Conservation (phyloP, 169 alveolate genomes). For the Cryptosporidium xiaoi region DNA sequence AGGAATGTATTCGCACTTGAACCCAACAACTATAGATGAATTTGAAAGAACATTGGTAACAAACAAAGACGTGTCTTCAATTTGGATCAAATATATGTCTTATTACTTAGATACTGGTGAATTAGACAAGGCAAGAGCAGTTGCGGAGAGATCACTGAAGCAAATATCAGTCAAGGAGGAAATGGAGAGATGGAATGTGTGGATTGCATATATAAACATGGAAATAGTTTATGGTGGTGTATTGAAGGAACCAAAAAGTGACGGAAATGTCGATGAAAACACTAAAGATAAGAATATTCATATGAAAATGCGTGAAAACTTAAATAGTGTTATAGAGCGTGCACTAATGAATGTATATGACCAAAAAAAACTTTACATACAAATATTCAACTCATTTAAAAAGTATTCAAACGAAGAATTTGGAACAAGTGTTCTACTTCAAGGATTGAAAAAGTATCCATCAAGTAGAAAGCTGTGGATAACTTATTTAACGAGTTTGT, state of each 20-base stretch:
- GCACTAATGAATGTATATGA: slow-evolving; percentile 50
- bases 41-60: slow-evolving; percentile 80
- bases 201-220: slow-evolving; percentile 87
- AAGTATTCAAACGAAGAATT: slow-evolving; percentile 4
- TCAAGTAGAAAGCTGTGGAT: slow-evolving; percentile 77
- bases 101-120: slow-evolving; percentile 82
- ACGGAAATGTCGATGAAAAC: background rate
- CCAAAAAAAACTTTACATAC: slow-evolving; percentile 55
- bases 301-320: background rate
- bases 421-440: slow-evolving; percentile 9
- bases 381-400: slow-evolving; percentile 20
- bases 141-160: slow-evolving; percentile 84
- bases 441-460: slow-evolving; percentile 44
- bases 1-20: slow-evolving; percentile 39
- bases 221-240: slow-evolving; percentile 82
- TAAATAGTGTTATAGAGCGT: slow-evolving; percentile 24
- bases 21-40: slow-evolving; percentile 74
- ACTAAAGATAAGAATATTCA: slow-evolving; percentile 6
- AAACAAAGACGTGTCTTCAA: slow-evolving; percentile 80
- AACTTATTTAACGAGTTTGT: slow-evolving; percentile 64
- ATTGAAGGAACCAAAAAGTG: background rate
- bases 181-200: slow-evolving; percentile 82
- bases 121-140: slow-evolving; percentile 83
- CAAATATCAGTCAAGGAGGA: slow-evolving; percentile 83
- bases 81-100: slow-evolving; percentile 86